These are phyloP conservation scores for Phalaenopsis equestris DNA, from an alignment of 106 monocot species.

Conservation along the genomic window DNA sequence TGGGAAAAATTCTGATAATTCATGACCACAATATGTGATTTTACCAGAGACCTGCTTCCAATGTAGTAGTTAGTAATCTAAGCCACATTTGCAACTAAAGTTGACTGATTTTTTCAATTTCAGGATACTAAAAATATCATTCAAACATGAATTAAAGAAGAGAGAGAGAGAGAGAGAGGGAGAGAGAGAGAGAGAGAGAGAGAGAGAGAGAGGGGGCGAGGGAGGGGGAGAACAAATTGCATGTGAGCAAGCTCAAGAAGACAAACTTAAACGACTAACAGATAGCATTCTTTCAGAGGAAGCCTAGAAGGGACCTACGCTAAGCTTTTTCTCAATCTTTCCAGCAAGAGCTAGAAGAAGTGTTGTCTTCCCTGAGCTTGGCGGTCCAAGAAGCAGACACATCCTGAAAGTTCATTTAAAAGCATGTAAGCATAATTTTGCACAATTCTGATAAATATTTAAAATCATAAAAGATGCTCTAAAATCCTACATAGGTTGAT, in stretches of 20 bases:
- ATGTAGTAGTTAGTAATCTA: background rate
- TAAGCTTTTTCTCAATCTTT: slow-evolving; percentile 56
- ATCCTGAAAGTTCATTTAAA: slow-evolving; percentile 44
- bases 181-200: background rate
- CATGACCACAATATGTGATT: slow-evolving; percentile 82
- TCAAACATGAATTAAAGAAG: background rate
- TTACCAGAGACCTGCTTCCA: slow-evolving; percentile 51
- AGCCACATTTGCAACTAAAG: background rate
- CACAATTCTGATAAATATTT: background rate
- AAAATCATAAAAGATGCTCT: background rate
- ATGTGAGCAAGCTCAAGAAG: background rate
- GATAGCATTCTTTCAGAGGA: background rate
- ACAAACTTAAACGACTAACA: background rate
- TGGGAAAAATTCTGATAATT: slow-evolving; percentile 66
- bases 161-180: too few species aligned
- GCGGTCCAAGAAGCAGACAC: slow-evolving; percentile 96
- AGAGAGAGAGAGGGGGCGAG: too few species aligned
- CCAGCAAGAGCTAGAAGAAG: slow-evolving; percentile 70
- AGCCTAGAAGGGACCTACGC: slow-evolving; percentile 2
- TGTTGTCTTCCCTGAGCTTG: slow-evolving; percentile 80
- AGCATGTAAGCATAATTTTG: background rate
- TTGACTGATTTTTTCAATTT: background rate
- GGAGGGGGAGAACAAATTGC: background rate
- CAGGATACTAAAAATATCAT: background rate
- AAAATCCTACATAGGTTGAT: background rate